A percentile compares a stretch with the other conserved stretches of the same genome.
Evolutionary conservation across 257 asterid genomes (phyloP).

Genomic region (Lantana camara): DNA sequence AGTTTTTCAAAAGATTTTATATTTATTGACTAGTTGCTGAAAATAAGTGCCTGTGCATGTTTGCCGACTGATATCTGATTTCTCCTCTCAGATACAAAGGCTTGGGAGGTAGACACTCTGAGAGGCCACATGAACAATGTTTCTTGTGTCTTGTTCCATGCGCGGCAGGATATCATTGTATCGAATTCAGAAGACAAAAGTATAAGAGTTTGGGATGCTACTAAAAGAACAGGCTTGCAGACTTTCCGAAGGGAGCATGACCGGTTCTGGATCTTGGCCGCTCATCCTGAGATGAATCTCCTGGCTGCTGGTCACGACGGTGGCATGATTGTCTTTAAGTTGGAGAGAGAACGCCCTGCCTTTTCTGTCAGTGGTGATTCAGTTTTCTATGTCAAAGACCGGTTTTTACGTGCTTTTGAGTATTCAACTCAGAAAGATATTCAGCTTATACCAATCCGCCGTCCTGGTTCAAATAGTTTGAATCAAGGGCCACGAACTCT

Average conservation of each 20-base stretch:
- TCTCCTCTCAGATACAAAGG: slow-evolving; percentile 79
- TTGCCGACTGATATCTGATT: slow-evolving; percentile 6
- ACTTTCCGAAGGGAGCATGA: slow-evolving; percentile 98
- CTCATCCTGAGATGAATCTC: slow-evolving; percentile 98
- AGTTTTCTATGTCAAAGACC: slow-evolving; percentile 78
- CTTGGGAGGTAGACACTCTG: slow-evolving; percentile 99
- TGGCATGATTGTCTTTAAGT: slow-evolving; percentile 95
- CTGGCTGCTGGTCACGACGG: slow-evolving; percentile 99
- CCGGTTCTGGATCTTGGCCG: slow-evolving; percentile 94
- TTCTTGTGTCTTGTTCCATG: slow-evolving; percentile 83
- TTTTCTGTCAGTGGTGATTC: slow-evolving; percentile 83
- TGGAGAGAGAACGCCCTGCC: slow-evolving; percentile 99
- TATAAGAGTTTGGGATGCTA: slow-evolving; percentile 98
- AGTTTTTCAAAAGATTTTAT: slow-evolving; percentile 9
- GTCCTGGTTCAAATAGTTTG: slow-evolving; percentile 84
- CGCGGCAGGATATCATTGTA: slow-evolving; percentile 90
- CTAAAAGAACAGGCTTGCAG: slow-evolving; percentile 95
- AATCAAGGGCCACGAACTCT: slow-evolving; percentile 87
- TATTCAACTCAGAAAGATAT: slow-evolving; percentile 84
- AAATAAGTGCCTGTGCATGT: not conserved
- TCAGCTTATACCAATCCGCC: slow-evolving; percentile 88
- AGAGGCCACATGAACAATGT: slow-evolving; percentile 99
- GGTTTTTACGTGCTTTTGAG: slow-evolving; percentile 82
- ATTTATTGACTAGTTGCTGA: not conserved
- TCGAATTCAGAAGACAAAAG: slow-evolving; percentile 99